Evolutionary conservation across 805 yeast genomes (phyloP).

Genomic region (Metschnikowia proteae): DNA sequence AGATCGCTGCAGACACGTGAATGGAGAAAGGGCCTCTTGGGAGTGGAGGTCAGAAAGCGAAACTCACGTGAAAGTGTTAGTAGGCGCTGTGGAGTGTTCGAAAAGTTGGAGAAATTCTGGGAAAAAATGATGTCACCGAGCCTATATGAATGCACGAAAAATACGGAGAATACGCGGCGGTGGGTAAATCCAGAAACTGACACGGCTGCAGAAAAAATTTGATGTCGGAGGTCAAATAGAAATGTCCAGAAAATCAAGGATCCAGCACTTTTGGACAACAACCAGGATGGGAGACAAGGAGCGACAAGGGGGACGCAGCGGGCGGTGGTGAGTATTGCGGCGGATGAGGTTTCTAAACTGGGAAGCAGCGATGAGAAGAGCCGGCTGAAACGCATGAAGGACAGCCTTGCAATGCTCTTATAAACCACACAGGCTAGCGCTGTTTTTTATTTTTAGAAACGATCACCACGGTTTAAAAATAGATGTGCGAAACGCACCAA

Average conservation of each 20-base stretch:
- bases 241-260: neutral
- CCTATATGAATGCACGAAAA: neutral
- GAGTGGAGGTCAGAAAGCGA: neutral
- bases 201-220: neutral
- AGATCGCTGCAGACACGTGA: neutral
- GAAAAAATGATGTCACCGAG: constrained; percentile 1
- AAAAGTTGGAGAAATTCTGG: neutral
- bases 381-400: neutral
- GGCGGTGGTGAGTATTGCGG: too few relatives aligned
- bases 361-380: neutral
- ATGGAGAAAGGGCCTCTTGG: neutral
- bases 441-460: constrained; percentile 1
- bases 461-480: neutral
- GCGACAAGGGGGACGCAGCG: neutral
- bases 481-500: neutral
- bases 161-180: neutral
- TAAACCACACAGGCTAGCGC: neutral
- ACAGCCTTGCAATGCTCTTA: neutral
- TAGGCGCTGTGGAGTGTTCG: neutral
- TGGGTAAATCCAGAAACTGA: neutral
- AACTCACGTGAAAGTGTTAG: neutral
- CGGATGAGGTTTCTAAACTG: neutral
- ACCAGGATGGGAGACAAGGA: neutral
- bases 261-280: neutral
- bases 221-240: neutral